Conservation (phyloP, 2,329 filamentous ascomycete species). For the Ambrosiella xylebori region DNA sequence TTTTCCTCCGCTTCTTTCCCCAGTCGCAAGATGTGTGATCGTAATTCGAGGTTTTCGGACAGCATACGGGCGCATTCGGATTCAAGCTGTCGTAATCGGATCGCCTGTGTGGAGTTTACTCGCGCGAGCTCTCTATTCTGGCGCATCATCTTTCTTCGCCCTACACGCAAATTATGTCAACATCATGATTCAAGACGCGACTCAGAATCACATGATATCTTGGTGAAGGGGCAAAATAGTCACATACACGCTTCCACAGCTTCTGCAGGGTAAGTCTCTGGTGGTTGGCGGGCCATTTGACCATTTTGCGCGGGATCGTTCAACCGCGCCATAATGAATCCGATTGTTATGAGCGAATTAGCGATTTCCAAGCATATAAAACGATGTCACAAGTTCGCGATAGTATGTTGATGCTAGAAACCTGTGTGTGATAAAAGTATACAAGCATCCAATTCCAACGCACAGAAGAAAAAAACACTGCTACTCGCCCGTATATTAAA, state of each 20-base stretch:
- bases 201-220: not conserved
- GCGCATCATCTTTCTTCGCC: conserved; percentile 61
- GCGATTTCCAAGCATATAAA: not conserved
- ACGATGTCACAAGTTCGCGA: not conserved
- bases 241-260: conserved; percentile 53
- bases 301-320: conserved; percentile 52
- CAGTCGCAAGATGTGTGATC: conserved; percentile 51
- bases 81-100: conserved; percentile 61
- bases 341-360: not conserved
- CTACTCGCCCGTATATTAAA: not conserved
- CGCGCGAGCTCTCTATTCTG: conserved; percentile 74
- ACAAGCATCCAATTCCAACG: not conserved
- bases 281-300: conserved; percentile 7
- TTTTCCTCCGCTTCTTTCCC: conserved; percentile 50
- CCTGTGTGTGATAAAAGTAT: not conserved
- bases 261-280: conserved; percentile 25
- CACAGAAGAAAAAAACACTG: not conserved
- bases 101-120: conserved; percentile 59
- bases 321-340: conserved; percentile 55
- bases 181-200: not conserved
- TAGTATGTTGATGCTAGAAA: not conserved
- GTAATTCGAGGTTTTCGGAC: conserved; percentile 61
- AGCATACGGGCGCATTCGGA: conserved; percentile 57
- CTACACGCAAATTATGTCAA: conserved; percentile 25
- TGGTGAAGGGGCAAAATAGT: not conserved